phyloP scores from a whole-genome alignment of 805 yeast species.

The Ogataea saltuana region DNA sequence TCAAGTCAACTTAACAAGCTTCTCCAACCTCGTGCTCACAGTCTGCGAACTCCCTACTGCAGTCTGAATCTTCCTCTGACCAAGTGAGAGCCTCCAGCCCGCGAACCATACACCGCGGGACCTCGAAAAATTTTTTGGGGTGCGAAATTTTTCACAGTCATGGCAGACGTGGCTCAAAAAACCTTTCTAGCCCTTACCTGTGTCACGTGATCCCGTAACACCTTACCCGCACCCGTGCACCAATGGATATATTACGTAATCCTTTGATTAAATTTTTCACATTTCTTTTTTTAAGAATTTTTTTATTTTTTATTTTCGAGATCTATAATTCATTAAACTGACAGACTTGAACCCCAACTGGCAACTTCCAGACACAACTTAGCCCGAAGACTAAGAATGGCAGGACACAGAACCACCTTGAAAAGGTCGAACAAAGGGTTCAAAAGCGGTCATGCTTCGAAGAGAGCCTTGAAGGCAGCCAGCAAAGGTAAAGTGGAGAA shows the following conservation, averaged over 20 bases:
- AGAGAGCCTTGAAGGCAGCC: slow-evolving; percentile 79
- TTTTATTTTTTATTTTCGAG: slow-evolving; percentile 7
- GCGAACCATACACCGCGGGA: slow-evolving; percentile 2
- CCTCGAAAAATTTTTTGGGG: slow-evolving; percentile 1
- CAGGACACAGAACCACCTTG: slow-evolving; percentile 81
- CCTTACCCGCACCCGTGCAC: too few relatives aligned
- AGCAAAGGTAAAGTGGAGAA: slow-evolving; percentile 89
- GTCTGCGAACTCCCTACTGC: slow-evolving; percentile 2
- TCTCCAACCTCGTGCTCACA: slow-evolving; percentile 2
- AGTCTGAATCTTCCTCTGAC: too few relatives aligned
- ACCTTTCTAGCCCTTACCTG: slow-evolving; percentile 10
- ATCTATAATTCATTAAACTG: neutral
- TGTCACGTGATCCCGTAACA: slow-evolving; percentile 11
- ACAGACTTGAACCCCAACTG: neutral
- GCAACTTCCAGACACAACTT: neutral
- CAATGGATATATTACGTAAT: slow-evolving; percentile 4
- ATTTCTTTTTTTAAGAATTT: slow-evolving; percentile 1
- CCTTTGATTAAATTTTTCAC: slow-evolving; percentile 6
- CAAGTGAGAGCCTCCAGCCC: neutral
- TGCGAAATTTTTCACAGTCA: slow-evolving; percentile 20
- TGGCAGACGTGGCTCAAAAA: neutral
- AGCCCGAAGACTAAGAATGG: slow-evolving; percentile 41
- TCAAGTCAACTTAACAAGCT: slow-evolving; percentile 4
- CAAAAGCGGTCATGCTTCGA: slow-evolving; percentile 88
- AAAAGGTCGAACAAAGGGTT: slow-evolving; percentile 87